Evolutionary conservation across 176 grass and related monocot genomes (phyloP).

Genomic region (Oropetium thomaeum): DNA sequence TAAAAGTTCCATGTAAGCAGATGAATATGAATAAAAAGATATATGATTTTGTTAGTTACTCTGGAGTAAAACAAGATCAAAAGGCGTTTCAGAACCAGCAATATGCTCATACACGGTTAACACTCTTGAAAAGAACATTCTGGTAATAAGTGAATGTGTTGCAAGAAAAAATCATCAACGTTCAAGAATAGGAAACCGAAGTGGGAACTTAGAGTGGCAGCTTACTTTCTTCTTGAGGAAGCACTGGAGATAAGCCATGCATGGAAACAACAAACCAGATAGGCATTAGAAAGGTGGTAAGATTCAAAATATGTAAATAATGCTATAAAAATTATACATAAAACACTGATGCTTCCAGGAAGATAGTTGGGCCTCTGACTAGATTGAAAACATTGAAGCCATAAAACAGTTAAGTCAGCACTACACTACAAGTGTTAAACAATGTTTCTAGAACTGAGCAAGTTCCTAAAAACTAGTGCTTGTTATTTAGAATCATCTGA

Average conservation of each 20-base stretch:
- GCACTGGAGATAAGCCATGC: slow-evolving; percentile 56
- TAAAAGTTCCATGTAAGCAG: slow-evolving; percentile 11
- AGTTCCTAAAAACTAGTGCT: no score
- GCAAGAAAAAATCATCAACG: not conserved
- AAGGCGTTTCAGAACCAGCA: not conserved
- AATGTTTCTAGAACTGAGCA: no score
- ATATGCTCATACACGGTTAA: not conserved
- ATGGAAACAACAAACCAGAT: slow-evolving; percentile 42
- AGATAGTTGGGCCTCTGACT: no score
- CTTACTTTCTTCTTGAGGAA: slow-evolving; percentile 99
- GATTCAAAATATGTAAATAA: slow-evolving; percentile 5
- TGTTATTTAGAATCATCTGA: no score
- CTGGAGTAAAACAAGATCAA: not conserved
- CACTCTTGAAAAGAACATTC: not conserved
- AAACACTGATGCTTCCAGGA: not conserved
- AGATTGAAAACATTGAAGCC: no score
- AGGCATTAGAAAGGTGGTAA: slow-evolving; percentile 27
- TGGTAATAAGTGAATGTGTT: not conserved
- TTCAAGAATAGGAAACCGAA: not conserved
- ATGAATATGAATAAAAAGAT: not conserved
- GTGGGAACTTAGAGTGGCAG: slow-evolving; percentile 12
- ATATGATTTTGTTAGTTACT: not conserved
- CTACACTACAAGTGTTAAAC: no score
- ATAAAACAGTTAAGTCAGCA: no score
- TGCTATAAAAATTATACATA: slow-evolving; percentile 23